phyloP scores from a whole-genome alignment of 139 green algal species.

The Monoraphidium neglectum region DNA sequence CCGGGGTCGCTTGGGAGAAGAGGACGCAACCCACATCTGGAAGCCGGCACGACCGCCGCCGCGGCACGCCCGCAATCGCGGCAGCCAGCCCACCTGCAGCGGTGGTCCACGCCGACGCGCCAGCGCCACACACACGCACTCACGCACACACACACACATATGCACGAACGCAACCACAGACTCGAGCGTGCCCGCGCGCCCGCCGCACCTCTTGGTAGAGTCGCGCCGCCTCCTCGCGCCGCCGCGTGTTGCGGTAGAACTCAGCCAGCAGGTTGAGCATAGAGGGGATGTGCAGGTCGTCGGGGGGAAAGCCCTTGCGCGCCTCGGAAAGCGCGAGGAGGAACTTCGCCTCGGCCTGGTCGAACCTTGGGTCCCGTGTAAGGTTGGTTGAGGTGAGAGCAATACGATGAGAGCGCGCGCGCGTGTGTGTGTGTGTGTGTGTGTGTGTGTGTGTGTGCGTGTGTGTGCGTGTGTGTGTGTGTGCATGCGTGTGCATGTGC shows the following conservation, averaged over 20 bases:
- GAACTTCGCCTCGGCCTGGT: slow-evolving; percentile 67
- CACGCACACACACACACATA: background rate
- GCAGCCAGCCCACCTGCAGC: background rate
- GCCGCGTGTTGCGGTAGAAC: slow-evolving; percentile 63
- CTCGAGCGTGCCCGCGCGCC: slow-evolving; percentile 20
- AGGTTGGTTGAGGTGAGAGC: background rate
- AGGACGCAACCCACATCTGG: too few relatives aligned
- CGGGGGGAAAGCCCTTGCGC: slow-evolving; percentile 58
- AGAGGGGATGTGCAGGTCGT: slow-evolving; percentile 70
- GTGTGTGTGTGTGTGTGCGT: background rate
- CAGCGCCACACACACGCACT: background rate
- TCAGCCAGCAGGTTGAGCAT: slow-evolving; percentile 78
- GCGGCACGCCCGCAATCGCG: background rate
- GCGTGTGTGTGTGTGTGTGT: background rate
- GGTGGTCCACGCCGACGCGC: too few relatives aligned
- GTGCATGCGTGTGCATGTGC: background rate
- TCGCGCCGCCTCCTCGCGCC: slow-evolving; percentile 52
- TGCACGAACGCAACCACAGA: background rate
- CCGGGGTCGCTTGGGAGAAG: too few relatives aligned
- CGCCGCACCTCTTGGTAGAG: slow-evolving; percentile 64
- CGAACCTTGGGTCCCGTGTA: slow-evolving; percentile 26
- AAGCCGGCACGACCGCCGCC: too few relatives aligned
- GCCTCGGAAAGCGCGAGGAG: slow-evolving; percentile 54
- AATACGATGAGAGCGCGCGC: background rate
- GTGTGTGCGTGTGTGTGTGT: too few relatives aligned